phyloP scores from a whole-genome alignment of 2,329 filamentous ascomycete genomes.

The Clarireedia paspali region DNA sequence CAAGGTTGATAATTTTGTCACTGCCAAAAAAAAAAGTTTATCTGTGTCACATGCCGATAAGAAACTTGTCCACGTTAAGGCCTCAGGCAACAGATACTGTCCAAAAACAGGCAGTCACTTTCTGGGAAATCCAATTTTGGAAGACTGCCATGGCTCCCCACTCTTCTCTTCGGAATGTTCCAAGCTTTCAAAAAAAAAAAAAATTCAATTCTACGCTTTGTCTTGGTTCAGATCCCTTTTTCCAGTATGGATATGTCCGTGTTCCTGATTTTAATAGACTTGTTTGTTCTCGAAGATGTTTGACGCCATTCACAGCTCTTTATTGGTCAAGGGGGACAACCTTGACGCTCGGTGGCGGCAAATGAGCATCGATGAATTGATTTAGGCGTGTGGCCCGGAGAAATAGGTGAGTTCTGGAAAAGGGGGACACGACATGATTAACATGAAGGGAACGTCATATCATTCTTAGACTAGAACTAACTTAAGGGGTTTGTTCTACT shows the following conservation, averaged over 20 bases:
- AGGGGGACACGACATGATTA: neutral
- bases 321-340: neutral
- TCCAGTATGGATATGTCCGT: neutral
- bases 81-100: neutral
- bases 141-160: neutral
- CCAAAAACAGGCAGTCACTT: neutral
- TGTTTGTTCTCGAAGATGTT: neutral
- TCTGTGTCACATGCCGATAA: conserved; percentile 5
- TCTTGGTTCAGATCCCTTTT: neutral
- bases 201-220: too few species aligned
- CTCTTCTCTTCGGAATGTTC: neutral
- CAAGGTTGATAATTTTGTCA: conserved; percentile 4
- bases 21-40: conserved; percentile 1
- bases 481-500: neutral
- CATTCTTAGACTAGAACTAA: neutral
- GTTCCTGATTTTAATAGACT: neutral
- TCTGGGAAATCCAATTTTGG: neutral
- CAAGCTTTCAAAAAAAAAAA: neutral
- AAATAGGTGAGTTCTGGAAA: conserved; percentile 2
- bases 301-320: neutral
- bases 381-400: neutral
- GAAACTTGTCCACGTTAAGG: neutral
- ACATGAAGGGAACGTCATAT: conserved; percentile 1
- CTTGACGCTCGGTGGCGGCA: conserved; percentile 3
- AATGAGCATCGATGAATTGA: neutral